Percentiles rank a stretch among this genome's conserved stretches.
These are phyloP conservation scores for Xerocomellus dryophilus DNA, from an alignment of 768 basidiomycete genomes.

Conservation along the genomic window DNA sequence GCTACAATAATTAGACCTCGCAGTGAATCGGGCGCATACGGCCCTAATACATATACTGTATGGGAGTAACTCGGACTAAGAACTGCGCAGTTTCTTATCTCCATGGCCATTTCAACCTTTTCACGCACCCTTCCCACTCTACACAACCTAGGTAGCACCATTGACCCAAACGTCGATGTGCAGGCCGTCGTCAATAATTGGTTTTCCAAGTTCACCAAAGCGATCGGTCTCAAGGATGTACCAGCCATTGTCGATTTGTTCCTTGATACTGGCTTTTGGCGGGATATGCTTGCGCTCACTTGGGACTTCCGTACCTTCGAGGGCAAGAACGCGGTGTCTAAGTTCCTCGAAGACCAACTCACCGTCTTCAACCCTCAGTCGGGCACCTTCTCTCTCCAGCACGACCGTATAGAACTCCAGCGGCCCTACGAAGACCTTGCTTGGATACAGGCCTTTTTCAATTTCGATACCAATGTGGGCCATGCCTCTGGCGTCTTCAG, in stretches of 20 bases:
- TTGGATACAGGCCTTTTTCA: conserved; percentile 45
- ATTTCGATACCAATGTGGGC: conserved; percentile 43
- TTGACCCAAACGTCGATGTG: conserved; percentile 36
- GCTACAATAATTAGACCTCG: neutral
- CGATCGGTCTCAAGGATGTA: conserved; percentile 34
- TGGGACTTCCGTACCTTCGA: conserved; percentile 63
- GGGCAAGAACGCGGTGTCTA: conserved; percentile 37
- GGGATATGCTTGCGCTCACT: conserved; percentile 59
- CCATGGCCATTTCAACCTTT: conserved; percentile 8
- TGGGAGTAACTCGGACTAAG: neutral
- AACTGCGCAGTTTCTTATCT: neutral
- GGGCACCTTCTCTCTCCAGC: conserved; percentile 23
- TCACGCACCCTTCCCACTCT: conserved; percentile 24
- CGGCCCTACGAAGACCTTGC: conserved; percentile 35
- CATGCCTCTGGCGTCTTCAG: conserved; percentile 44
- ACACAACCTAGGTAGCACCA: conserved; percentile 17
- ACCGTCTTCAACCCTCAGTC: conserved; percentile 15
- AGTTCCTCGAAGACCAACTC: conserved; percentile 49
- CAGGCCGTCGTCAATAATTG: conserved; percentile 37
- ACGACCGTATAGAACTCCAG: conserved; percentile 20
- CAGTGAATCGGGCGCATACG: neutral
- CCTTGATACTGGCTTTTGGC: conserved; percentile 46
- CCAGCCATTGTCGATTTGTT: conserved; percentile 35
- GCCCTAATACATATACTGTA: neutral
- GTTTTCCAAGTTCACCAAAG: conserved; percentile 39